A percentile compares a stretch with the other conserved stretches of the same genome.
These are phyloP conservation scores for Geranium brycei DNA, from an alignment of 345 rosid species.

Conservation along the genomic window DNA sequence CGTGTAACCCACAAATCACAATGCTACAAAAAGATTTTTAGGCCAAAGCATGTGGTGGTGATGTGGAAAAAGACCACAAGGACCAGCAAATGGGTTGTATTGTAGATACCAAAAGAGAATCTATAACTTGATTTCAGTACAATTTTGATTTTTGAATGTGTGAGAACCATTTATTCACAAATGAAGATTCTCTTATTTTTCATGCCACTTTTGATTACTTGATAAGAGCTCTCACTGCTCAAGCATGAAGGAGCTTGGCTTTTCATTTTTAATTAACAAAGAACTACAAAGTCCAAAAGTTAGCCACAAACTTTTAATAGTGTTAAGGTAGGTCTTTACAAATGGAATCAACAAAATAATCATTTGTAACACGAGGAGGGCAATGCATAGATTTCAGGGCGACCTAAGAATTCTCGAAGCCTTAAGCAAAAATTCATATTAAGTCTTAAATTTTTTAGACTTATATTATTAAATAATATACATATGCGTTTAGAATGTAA, in stretches of 20 bases:
- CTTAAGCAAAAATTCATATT: no score
- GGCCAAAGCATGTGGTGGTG: constrained; percentile 17
- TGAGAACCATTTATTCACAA: background rate
- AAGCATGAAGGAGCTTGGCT: background rate
- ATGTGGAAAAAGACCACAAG: constrained; percentile 7
- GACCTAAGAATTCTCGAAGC: no score
- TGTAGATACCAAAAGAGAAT: constrained; percentile 3
- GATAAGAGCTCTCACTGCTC: constrained; percentile 9
- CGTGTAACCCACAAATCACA: constrained; percentile 19
- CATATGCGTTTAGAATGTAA: no score
- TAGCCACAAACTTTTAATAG: background rate
- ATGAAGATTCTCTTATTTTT: constrained; percentile 1
- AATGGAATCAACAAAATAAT: background rate
- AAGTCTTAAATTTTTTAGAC: no score
- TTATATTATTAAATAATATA: no score
- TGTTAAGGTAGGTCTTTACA: background rate
- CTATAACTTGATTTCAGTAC: background rate
- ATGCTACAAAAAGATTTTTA: constrained; percentile 2
- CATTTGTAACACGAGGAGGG: background rate
- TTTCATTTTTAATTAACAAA: no score
- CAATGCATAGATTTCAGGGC: no score
- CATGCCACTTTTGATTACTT: background rate
- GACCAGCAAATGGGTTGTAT: background rate
- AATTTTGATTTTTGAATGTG: no score
- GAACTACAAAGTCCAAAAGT: background rate